A percentile compares a stretch with the other conserved stretches of the same genome.
phyloP scores from a whole-genome alignment of 2,329 filamentous ascomycete genomes.

The Aspergillus sclerotialis region DNA sequence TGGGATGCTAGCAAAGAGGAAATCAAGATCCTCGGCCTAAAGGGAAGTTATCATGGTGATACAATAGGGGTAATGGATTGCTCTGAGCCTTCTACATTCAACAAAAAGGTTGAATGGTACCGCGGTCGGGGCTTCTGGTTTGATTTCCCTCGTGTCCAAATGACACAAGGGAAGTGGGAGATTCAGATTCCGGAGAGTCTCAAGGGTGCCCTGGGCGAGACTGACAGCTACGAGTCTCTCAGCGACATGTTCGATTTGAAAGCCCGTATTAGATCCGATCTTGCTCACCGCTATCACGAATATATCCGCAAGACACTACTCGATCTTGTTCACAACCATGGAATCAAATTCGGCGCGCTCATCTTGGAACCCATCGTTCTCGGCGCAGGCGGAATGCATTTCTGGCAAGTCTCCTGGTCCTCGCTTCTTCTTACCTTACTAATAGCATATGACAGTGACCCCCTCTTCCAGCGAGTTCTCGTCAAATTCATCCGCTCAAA shows the following conservation, averaged over 20 bases:
- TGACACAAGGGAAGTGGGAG: slow-evolving; percentile 59
- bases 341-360: slow-evolving; percentile 65
- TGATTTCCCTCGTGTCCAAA: slow-evolving; percentile 66
- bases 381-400: slow-evolving; percentile 76
- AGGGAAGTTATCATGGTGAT: slow-evolving; percentile 79
- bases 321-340: slow-evolving; percentile 46
- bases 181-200: slow-evolving; percentile 51
- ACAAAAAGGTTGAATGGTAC: slow-evolving; percentile 84
- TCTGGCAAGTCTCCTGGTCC: slow-evolving; percentile 63
- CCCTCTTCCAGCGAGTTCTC: slow-evolving; percentile 69
- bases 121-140: slow-evolving; percentile 73
- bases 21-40: slow-evolving; percentile 65
- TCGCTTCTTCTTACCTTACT: no score
- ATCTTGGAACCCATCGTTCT: slow-evolving; percentile 76
- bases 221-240: slow-evolving; percentile 43
- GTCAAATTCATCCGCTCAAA: slow-evolving; percentile 59
- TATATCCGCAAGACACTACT: slow-evolving; percentile 54
- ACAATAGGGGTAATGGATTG: slow-evolving; percentile 86
- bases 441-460: slow-evolving; percentile 55
- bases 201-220: slow-evolving; percentile 38
- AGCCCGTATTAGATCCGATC: slow-evolving; percentile 38
- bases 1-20: slow-evolving; percentile 53
- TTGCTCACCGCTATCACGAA: slow-evolving; percentile 48
- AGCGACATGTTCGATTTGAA: slow-evolving; percentile 55
- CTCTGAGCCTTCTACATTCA: slow-evolving; percentile 68